phyloP scores from a whole-genome alignment of 129 eudicot genomes.

The Pulicaria dysenterica region DNA sequence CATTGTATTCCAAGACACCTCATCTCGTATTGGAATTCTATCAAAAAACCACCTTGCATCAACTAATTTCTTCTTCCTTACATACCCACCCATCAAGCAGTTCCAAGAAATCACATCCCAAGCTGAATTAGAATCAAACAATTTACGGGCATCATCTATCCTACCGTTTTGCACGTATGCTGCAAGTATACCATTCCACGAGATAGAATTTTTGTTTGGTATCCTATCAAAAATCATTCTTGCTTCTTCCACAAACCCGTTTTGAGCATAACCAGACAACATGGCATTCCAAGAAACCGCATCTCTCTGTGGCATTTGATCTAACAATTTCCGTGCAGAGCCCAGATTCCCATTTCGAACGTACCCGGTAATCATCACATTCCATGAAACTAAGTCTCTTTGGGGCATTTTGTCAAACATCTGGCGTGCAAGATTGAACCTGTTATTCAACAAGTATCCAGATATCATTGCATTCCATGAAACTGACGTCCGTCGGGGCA shows the following conservation, averaged over 20 bases:
- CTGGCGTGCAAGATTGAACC: slow-evolving; percentile 14
- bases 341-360: slow-evolving; percentile 8
- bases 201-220: slow-evolving; percentile 13
- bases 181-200: slow-evolving; percentile 17
- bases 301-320: slow-evolving; percentile 12
- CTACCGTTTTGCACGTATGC: slow-evolving; percentile 16
- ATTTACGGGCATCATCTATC: slow-evolving; percentile 5
- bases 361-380: slow-evolving; percentile 9
- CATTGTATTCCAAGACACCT: slow-evolving; percentile 18
- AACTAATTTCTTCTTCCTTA: slow-evolving; percentile 3
- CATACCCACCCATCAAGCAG: slow-evolving; percentile 21
- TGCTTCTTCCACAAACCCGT: slow-evolving; percentile 9
- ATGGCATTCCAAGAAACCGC: slow-evolving; percentile 18
- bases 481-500: not conserved
- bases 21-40: slow-evolving; percentile 2
- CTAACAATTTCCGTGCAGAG: not conserved
- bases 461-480: slow-evolving; percentile 17
- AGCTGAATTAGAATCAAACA: slow-evolving; percentile 2
- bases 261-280: slow-evolving; percentile 9
- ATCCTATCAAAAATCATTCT: slow-evolving; percentile 16
- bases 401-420: slow-evolving; percentile 13
- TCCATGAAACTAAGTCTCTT: slow-evolving; percentile 10
- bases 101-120: slow-evolving; percentile 21
- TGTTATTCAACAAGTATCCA: not conserved
- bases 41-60: slow-evolving; percentile 13